Conservation (phyloP, 306 rosid genomes). For the Rosa multiflora region DNA sequence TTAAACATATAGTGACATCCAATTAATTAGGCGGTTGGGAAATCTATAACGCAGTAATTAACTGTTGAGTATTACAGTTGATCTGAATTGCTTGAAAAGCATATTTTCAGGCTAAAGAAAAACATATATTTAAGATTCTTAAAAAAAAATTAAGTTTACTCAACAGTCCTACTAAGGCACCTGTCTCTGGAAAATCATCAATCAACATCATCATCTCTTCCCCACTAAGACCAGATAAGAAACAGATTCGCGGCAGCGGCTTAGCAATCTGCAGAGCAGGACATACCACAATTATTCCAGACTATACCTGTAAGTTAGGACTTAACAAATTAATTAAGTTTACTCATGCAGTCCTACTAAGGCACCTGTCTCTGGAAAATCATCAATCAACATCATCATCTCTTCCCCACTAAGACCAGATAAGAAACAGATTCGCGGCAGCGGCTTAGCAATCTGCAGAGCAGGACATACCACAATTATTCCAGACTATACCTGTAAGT, state of each 20-base stretch:
- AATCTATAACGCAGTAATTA: background rate
- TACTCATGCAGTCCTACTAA: background rate
- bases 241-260: constrained; percentile 89
- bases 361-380: constrained; percentile 84
- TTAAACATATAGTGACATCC: background rate
- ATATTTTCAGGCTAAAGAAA: background rate
- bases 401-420: constrained; percentile 95
- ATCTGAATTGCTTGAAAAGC: background rate
- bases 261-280: constrained; percentile 54
- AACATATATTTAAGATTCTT: background rate
- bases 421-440: constrained; percentile 92
- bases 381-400: constrained; percentile 93
- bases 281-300: constrained; percentile 9
- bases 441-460: constrained; percentile 62
- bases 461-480: constrained; percentile 16
- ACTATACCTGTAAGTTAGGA: background rate
- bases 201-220: constrained; percentile 98
- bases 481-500: background rate
- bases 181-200: constrained; percentile 84
- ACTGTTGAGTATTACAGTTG: background rate
- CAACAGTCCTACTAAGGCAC: constrained; percentile 32
- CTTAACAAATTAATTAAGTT: background rate
- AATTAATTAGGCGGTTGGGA: background rate
- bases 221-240: constrained; percentile 88
- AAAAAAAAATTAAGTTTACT: background rate